Evolutionary conservation across 1,139 yeast species (phyloP), one percentile per base, ranked within the genome.

Genomic region (Candida dubliniensis): DNA sequence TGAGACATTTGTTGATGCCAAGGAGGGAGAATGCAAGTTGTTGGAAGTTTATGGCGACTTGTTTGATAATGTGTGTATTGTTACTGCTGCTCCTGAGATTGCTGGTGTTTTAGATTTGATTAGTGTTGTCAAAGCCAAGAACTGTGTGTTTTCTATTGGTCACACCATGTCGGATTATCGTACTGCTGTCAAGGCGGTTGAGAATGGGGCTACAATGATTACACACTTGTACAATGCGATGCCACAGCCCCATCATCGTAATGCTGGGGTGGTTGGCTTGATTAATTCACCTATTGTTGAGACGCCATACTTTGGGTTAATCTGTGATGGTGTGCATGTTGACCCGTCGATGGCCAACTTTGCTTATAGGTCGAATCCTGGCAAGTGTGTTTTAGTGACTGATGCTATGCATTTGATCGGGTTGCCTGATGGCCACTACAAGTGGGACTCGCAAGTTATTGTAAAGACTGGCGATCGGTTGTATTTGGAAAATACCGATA

Each of bases 221-320:
- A 81, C 87, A 5, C 87, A 81, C 55, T 69, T 81, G 48, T 81
- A 77, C 61, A 81, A 81, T 54, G 87, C 87, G 52, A 81, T 81
- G 87, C 82, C 84, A 2, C 83, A 77, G 56, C 83, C 82, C 1
- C 85, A 79, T 54, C 85, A 81, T 54, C 66, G 87, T 54, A 77
- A 79, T 41, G 80, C 79, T 8, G 85, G 86, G 11, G 76, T 80
- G 13, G 70, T 79, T 31, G 86, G 86, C 4, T 65, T 81, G 37
- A 68, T 80, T 30, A 74, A 76, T 25, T 65, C 69, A 9, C 77
- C 78, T 3, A 49, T 50, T 44, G 52, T 67, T 39, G 51, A 53
- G 31, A 59, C 67, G 30, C 86, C 86, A 32, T 78, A 66, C 53
- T 81, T 69, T 51, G 87, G 87, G 8, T 59, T 81, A 38, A 79